Conservation (phyloP, 306 rosid species). For the Cajanus cajan region DNA sequence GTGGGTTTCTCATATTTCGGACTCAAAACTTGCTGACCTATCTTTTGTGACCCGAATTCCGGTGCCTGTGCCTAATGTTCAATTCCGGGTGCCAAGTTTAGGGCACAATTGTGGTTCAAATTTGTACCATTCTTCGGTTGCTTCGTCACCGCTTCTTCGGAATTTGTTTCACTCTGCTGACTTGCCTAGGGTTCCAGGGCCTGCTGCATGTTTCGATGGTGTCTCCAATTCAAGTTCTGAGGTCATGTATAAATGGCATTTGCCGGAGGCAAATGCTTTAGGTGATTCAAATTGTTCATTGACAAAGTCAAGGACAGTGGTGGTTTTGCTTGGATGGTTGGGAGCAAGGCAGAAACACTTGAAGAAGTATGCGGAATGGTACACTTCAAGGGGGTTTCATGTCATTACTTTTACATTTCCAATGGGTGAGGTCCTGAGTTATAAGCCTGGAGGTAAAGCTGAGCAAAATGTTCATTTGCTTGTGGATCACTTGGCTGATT, state of each 20-base stretch:
- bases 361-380: conserved; percentile 88
- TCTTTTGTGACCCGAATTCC: conserved; percentile 56
- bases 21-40: conserved; percentile 59
- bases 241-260: conserved; percentile 87
- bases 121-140: conserved; percentile 39
- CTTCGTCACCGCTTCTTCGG: conserved; percentile 51
- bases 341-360: conserved; percentile 98
- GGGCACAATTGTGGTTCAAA: conserved; percentile 33
- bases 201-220: conserved; percentile 28
- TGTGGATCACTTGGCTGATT: conserved; percentile 78
- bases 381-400: conserved; percentile 86
- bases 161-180: conserved; percentile 65
- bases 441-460: conserved; percentile 77
- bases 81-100: conserved; percentile 45
- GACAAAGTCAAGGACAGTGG: conserved; percentile 74
- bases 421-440: conserved; percentile 77
- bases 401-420: conserved; percentile 90
- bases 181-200: conserved; percentile 43
- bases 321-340: conserved; percentile 93
- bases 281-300: conserved; percentile 48
- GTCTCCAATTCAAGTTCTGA: conserved; percentile 46
- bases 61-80: conserved; percentile 59
- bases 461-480: conserved; percentile 77
- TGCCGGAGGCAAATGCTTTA: conserved; percentile 63
- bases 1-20: conserved; percentile 55